Evolutionary conservation across 352 stramenopile species (phyloP).

Genomic region (Phytophthora litchii): DNA sequence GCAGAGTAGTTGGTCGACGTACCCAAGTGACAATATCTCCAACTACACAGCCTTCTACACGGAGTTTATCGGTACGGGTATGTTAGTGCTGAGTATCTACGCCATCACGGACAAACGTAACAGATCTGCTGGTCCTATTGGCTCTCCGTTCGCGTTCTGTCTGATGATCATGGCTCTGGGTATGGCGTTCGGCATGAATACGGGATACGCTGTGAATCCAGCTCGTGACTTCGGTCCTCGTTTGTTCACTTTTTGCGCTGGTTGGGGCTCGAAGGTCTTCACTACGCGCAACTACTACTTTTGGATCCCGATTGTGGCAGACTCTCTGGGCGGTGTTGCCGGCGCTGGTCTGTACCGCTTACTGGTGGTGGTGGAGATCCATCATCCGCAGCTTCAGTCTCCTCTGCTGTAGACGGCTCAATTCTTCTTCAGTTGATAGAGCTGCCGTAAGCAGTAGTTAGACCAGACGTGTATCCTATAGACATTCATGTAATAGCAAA

Average conservation of each 20-base stretch:
- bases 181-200: conserved; percentile 50
- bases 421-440: too few relatives aligned
- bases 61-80: conserved; percentile 56
- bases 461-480: too few relatives aligned
- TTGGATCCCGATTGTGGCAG: conserved; percentile 51
- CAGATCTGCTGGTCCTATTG: conserved; percentile 32
- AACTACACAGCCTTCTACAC: conserved; percentile 58
- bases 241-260: conserved; percentile 40
- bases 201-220: conserved; percentile 62
- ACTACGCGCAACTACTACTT: conserved; percentile 49
- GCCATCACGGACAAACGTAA: conserved; percentile 57
- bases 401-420: conserved; percentile 1
- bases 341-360: conserved; percentile 37
- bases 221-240: conserved; percentile 48
- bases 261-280: conserved; percentile 51
- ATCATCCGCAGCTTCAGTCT: conserved; percentile 37
- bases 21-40: conserved; percentile 43
- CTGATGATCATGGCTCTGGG: conserved; percentile 55
- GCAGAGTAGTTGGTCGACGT: too few relatives aligned
- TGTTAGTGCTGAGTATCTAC: conserved; percentile 56
- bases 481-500: too few relatives aligned
- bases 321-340: conserved; percentile 31
- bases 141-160: conserved; percentile 39
- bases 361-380: conserved; percentile 41
- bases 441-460: too few relatives aligned